phyloP scores from a whole-genome alignment of 2,329 filamentous ascomycete genomes.

The Trichoderma koningiopsis region DNA sequence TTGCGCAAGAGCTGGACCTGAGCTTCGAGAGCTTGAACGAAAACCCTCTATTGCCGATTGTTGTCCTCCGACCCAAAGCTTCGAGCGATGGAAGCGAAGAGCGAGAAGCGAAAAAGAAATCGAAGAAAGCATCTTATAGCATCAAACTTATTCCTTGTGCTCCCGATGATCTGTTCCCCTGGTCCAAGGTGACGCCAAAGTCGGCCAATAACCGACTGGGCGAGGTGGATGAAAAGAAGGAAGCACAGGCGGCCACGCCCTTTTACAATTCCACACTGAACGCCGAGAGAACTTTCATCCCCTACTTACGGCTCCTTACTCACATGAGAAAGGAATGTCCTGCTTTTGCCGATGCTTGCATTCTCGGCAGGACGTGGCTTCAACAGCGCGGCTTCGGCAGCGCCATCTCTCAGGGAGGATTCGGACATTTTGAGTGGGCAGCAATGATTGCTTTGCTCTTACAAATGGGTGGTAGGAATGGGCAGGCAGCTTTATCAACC shows the following conservation, averaged over 20 bases:
- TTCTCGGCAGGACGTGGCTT: slow-evolving; percentile 86
- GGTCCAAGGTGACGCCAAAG: slow-evolving; percentile 68
- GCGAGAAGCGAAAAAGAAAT: slow-evolving; percentile 33
- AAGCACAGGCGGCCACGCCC: slow-evolving; percentile 59
- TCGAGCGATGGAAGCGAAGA: slow-evolving; percentile 28
- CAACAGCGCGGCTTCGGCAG: slow-evolving; percentile 81
- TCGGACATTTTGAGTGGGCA: slow-evolving; percentile 92
- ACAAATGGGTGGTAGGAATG: slow-evolving; percentile 72
- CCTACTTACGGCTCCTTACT: slow-evolving; percentile 76
- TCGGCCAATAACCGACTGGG: slow-evolving; percentile 70
- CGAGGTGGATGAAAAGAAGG: slow-evolving; percentile 47
- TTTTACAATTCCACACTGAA: slow-evolving; percentile 89
- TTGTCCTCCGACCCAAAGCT: slow-evolving; percentile 47
- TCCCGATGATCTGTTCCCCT: slow-evolving; percentile 68
- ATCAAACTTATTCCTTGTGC: slow-evolving; percentile 80
- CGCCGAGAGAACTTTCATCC: slow-evolving; percentile 71
- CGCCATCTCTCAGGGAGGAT: slow-evolving; percentile 73
- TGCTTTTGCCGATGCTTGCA: slow-evolving; percentile 78
- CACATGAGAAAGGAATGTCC: slow-evolving; percentile 68
- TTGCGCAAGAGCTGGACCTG: slow-evolving; percentile 57
- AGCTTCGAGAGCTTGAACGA: slow-evolving; percentile 69
- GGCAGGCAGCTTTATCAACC: slow-evolving; percentile 70
- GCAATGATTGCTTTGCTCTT: slow-evolving; percentile 78
- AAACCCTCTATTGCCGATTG: slow-evolving; percentile 74
- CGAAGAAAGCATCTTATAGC: slow-evolving; percentile 48